A percentile compares a stretch with the other conserved stretches of the same genome.
Evolutionary conservation across 257 asterid species (phyloP).

Genomic region (Nicotiana paniculata): DNA sequence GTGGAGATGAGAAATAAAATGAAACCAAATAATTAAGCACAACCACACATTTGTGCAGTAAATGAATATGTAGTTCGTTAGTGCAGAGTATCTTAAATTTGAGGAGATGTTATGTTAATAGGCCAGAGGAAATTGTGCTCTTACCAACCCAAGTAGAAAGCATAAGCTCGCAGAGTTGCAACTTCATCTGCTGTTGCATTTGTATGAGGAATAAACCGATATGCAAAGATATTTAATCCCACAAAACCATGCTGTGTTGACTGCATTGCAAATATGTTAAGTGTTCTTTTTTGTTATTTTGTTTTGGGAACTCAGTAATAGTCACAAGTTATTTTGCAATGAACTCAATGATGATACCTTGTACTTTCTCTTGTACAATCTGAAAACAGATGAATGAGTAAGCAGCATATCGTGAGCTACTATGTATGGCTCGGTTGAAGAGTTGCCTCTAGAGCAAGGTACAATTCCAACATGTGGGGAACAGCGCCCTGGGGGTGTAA

Average conservation of each 20-base stretch:
- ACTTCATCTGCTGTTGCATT: conserved; percentile 30
- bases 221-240: conserved; percentile 18
- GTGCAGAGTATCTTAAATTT: neutral
- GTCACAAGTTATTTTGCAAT: neutral
- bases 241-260: neutral
- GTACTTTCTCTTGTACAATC: conserved; percentile 26
- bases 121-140: neutral
- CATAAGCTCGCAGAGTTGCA: conserved; percentile 38
- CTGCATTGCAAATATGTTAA: neutral
- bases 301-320: neutral
- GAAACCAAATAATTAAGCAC: neutral
- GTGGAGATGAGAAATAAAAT: neutral
- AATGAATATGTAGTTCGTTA: neutral
- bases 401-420: conserved; percentile 42
- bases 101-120: neutral
- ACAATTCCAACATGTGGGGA: neutral
- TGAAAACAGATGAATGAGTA: conserved; percentile 38
- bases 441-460: conserved; percentile 10
- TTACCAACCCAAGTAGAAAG: neutral
- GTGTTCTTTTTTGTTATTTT: neutral
- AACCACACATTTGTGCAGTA: neutral
- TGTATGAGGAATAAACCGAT: conserved; percentile 32
- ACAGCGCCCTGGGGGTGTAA: neutral
- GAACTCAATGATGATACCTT: neutral
- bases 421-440: conserved; percentile 38